Base-by-base conservation (phyloP, 1,284 basidiomycete species). In the Trichosporon coremiiforme region DNA sequence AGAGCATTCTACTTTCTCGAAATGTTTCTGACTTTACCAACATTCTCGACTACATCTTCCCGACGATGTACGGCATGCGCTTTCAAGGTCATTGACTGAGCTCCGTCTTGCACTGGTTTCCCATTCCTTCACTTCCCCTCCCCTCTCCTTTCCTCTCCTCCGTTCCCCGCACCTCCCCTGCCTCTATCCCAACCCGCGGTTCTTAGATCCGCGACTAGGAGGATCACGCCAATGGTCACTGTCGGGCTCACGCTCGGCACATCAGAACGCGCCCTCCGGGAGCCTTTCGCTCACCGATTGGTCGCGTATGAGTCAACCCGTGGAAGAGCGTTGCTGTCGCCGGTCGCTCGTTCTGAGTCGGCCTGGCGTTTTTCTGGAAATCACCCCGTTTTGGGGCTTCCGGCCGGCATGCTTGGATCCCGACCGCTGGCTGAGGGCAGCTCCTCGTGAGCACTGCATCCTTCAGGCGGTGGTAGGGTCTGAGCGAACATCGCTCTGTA, bases 291-390 rank as follows among this genome's bases (percentile, higher is more conserved):
- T 79, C 78, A 69, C 79, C 77, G 77, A 82, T 82, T 83, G 79
- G 81, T 82, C 77, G 71, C 74, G 80, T 75, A 80, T 82, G 81
- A 83, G 81, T 83, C 81, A 83, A 79, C 81, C 81, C 81, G 81
- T 80, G 81, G 81, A 80, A 83, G 72, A 82, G 73, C 72, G 64
- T 71, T 47, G 29, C 64, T 64, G 29, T 35, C 36, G 33, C 41
- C 9, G 65, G 38, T 63, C 35, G 29, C 69, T 69, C 71, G 73
- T 74, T 66, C 68, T 74, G 69, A 68, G 67, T 62, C 55, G 41
- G 53, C 63, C 64, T 33, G 36, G 64, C 22, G 31, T 62, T n/a
- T 60, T 60, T 33, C 57, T 60, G 57, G 57, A 60, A 33, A 60
- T n/a, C 13, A 60, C 53, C 36, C 17, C 66, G 55, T 67, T 62